phyloP scores from a whole-genome alignment of 2,329 filamentous ascomycete genomes.

The Phialocephala subalpina region DNA sequence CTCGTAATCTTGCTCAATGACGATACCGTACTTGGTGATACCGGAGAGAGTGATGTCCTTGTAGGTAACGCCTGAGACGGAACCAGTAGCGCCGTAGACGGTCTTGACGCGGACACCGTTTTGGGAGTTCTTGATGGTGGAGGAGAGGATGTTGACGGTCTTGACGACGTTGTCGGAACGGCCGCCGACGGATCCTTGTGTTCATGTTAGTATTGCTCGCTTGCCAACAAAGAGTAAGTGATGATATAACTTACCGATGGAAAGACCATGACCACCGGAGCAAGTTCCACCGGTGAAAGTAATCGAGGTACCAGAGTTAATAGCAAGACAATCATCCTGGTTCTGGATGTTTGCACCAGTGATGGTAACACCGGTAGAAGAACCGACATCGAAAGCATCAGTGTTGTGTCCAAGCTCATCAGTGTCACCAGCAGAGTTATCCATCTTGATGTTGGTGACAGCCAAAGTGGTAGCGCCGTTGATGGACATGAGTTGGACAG shows the following conservation, averaged over 20 bases:
- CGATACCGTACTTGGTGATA: constrained; percentile 54
- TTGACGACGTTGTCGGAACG: constrained; percentile 61
- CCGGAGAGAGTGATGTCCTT: constrained; percentile 56
- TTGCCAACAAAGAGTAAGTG: no score
- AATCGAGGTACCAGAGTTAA: constrained; percentile 60
- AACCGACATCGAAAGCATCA: constrained; percentile 60
- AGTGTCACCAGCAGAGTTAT: constrained; percentile 62
- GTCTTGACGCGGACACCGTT: constrained; percentile 56
- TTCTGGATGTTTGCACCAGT: constrained; percentile 60
- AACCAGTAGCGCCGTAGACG: constrained; percentile 45
- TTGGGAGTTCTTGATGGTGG: constrained; percentile 56
- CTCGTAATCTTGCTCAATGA: constrained; percentile 64
- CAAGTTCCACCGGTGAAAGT: constrained; percentile 41
- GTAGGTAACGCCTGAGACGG: constrained; percentile 61
- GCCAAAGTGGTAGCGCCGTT: constrained; percentile 53
- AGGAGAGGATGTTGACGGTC: constrained; percentile 58
- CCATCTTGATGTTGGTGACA: constrained; percentile 60
- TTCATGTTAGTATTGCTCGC: no score
- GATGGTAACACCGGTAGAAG: constrained; percentile 56
- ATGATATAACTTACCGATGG: constrained; percentile 35
- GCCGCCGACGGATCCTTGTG: constrained; percentile 56
- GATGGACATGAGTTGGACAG: constrained; percentile 59
- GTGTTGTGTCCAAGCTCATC: constrained; percentile 57
- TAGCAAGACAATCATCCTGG: constrained; percentile 66
- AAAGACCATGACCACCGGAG: constrained; percentile 47